A percentile compares a stretch with the other conserved stretches of the same genome.
These are phyloP conservation scores for Debaryomyces subglobosus DNA, from an alignment of 1,139 yeast genomes.

Conservation along the genomic window DNA sequence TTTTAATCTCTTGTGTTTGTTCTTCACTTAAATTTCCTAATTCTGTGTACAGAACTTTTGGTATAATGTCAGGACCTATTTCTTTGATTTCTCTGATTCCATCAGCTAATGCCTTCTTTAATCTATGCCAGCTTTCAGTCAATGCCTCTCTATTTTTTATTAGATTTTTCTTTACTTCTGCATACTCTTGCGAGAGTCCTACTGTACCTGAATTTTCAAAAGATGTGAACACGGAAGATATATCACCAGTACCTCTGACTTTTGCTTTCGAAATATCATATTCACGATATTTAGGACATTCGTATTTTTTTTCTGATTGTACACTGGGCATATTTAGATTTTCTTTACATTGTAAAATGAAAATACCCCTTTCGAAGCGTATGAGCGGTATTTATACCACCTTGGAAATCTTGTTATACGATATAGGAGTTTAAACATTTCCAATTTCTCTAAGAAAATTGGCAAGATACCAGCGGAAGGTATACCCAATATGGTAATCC, in stretches of 20 bases:
- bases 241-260: slow-evolving; percentile 23
- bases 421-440: not conserved
- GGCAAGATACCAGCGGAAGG: not conserved
- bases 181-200: slow-evolving; percentile 8
- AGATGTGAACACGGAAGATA: slow-evolving; percentile 24
- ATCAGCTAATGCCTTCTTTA: slow-evolving; percentile 22
- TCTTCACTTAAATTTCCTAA: slow-evolving; percentile 14
- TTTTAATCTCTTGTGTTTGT: slow-evolving; percentile 16
- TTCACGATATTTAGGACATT: slow-evolving; percentile 1
- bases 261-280: slow-evolving; percentile 18
- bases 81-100: slow-evolving; percentile 22
- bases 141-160: slow-evolving; percentile 24
- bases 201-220: slow-evolving; percentile 12
- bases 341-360: no score
- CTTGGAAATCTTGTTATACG: not conserved
- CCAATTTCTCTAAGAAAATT: not conserved
- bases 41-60: slow-evolving; percentile 20
- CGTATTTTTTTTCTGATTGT: not conserved
- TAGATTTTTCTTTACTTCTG: slow-evolving; percentile 25
- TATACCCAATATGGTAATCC: not conserved
- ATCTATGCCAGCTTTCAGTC: slow-evolving; percentile 26
- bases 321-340: not conserved
- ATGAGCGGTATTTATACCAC: not conserved
- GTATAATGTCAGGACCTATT: slow-evolving; percentile 22
- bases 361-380: not conserved